A percentile compares a stretch with the other conserved stretches of the same genome.
Conservation (phyloP, 352 stramenopile genomes). For the Pythium biforme region DNA sequence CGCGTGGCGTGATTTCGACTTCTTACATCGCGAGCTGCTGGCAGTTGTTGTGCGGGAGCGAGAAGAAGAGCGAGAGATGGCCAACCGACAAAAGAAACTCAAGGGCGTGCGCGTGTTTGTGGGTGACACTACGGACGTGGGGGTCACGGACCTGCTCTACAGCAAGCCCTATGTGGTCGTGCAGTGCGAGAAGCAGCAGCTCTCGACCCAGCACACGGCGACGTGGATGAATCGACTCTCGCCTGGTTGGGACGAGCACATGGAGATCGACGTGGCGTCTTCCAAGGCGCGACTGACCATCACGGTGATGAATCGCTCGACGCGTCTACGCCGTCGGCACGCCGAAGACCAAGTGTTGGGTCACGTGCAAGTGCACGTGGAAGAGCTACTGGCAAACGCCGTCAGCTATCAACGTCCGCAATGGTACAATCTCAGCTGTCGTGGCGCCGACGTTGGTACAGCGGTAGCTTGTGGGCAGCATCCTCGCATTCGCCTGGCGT, state of each 20-base stretch:
- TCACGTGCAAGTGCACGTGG: constrained; percentile 37
- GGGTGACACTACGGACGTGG: constrained; percentile 40
- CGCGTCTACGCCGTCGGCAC: constrained; percentile 8
- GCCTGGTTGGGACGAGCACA: constrained; percentile 58
- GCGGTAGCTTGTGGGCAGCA: neutral
- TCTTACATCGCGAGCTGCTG: constrained; percentile 45
- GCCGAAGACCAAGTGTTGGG: constrained; percentile 37
- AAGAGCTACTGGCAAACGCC: constrained; percentile 34
- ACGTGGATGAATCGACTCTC: constrained; percentile 55
- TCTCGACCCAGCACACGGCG: constrained; percentile 31
- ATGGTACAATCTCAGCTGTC: constrained; percentile 18
- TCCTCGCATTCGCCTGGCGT: constrained; percentile 24
- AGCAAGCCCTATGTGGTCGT: constrained; percentile 51
- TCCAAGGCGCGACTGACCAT: constrained; percentile 38
- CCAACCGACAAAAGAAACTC: constrained; percentile 19
- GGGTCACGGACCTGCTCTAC: constrained; percentile 39
- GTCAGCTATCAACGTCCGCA: neutral
- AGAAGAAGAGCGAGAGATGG: neutral
- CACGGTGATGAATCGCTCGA: constrained; percentile 41
- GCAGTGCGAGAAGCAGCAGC: constrained; percentile 38
- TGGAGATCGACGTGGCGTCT: constrained; percentile 52
- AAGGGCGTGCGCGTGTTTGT: constrained; percentile 44
- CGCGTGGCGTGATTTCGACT: constrained; percentile 45
- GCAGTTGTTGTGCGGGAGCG: constrained; percentile 23
- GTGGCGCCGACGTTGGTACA: neutral